phyloP scores from a whole-genome alignment of 805 yeast genomes.

The Wickerhamomyces xylosicus region DNA sequence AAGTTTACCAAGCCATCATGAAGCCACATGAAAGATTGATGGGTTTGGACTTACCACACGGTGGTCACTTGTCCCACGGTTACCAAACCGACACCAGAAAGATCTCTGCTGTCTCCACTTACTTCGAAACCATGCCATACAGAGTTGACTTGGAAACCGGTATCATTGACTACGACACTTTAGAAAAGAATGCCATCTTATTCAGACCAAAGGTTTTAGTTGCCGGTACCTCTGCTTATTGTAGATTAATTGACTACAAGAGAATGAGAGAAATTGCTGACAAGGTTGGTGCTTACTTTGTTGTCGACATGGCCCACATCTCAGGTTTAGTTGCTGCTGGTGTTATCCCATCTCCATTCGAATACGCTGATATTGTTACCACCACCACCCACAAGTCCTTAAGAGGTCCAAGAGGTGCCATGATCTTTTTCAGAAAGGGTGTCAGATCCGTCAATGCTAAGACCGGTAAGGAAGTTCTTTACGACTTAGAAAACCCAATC shows the following conservation, averaged over 20 bases:
- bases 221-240: slow-evolving; percentile 96
- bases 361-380: slow-evolving; percentile 90
- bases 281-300: slow-evolving; percentile 83
- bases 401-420: slow-evolving; percentile 98
- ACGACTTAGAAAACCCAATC: slow-evolving; percentile 84
- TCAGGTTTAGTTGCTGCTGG: slow-evolving; percentile 95
- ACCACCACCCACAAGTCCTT: slow-evolving; percentile 96
- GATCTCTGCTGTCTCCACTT: slow-evolving; percentile 85
- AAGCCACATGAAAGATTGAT: slow-evolving; percentile 86
- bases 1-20: slow-evolving; percentile 82
- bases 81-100: slow-evolving; percentile 86
- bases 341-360: slow-evolving; percentile 88
- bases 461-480: slow-evolving; percentile 75
- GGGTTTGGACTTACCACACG: slow-evolving; percentile 98
- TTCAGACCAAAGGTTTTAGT: slow-evolving; percentile 93
- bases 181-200: slow-evolving; percentile 71
- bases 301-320: slow-evolving; percentile 96
- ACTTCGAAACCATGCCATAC: slow-evolving; percentile 97
- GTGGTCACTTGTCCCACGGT: slow-evolving; percentile 97
- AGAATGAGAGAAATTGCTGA: slow-evolving; percentile 88
- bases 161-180: slow-evolving; percentile 80
- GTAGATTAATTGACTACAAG: slow-evolving; percentile 81
- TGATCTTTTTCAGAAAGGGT: slow-evolving; percentile 96
- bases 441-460: slow-evolving; percentile 62
- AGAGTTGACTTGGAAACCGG: slow-evolving; percentile 82